phyloP scores from a whole-genome alignment of 2,329 filamentous ascomycete species.

The Penicillium nordicum region DNA sequence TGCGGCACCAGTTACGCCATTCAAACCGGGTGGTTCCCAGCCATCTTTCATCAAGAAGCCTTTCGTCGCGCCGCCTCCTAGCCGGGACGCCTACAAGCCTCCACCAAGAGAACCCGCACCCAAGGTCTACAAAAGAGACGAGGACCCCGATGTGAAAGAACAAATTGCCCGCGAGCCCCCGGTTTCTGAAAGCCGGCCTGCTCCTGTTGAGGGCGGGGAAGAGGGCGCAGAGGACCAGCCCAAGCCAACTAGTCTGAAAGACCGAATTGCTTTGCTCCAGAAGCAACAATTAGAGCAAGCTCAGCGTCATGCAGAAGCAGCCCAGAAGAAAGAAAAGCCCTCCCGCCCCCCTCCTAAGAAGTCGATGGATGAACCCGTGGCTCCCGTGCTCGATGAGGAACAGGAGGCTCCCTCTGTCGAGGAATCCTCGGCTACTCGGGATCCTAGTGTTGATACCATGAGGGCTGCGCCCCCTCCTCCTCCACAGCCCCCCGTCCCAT shows the following conservation, averaged over 20 bases:
- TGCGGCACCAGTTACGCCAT: conserved; percentile 81
- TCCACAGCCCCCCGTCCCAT: conserved; percentile 32
- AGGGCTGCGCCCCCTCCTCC: conserved; percentile 38
- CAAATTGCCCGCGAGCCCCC: conserved; percentile 33
- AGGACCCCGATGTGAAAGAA: conserved; percentile 61
- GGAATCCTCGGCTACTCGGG: conserved; percentile 32
- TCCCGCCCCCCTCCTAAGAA: conserved; percentile 71
- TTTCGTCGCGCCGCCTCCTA: conserved; percentile 91
- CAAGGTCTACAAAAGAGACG: conserved; percentile 80
- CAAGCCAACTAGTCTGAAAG: conserved; percentile 89
- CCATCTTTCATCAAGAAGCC: conserved; percentile 89
- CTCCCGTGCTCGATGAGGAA: conserved; percentile 30
- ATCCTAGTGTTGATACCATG: conserved; percentile 36
- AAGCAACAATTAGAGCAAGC: conserved; percentile 91
- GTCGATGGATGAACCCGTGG: conserved; percentile 44
- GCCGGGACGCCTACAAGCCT: conserved; percentile 84
- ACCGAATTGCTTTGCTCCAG: conserved; percentile 89
- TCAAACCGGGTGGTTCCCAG: conserved; percentile 68
- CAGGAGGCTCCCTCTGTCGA: conserved; percentile 30
- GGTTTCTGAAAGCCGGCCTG: conserved; percentile 32
- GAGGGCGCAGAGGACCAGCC: conserved; percentile 70
- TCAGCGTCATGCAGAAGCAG: conserved; percentile 71
- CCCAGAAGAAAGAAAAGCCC: conserved; percentile 80
- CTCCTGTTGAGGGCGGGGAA: conserved; percentile 46
- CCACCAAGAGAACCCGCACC: conserved; percentile 67